Conservation (phyloP, 257 asterid genomes). For the Cordia subcordata region DNA sequence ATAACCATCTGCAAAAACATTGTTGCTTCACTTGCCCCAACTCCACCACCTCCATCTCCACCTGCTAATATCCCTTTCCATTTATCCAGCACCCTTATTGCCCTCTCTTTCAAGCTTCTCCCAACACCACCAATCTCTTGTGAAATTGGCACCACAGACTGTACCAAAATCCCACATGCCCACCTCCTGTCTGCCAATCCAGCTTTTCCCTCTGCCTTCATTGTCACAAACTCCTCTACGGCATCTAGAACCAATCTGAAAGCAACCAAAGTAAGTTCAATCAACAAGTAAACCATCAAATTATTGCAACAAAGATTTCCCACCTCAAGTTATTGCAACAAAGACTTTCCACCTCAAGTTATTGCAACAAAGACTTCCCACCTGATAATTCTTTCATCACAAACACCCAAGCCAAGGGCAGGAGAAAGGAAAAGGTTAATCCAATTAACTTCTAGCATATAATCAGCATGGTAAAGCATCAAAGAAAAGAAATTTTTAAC, state of each 20-base stretch:
- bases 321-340: no score
- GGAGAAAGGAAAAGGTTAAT: no score
- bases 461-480: no score
- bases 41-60: slow-evolving; percentile 21
- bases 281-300: slow-evolving; percentile 1
- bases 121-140: slow-evolving; percentile 17
- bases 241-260: slow-evolving; percentile 25
- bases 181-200: slow-evolving; percentile 25
- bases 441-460: no score
- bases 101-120: slow-evolving; percentile 23
- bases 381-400: no score
- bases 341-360: background rate
- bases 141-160: slow-evolving; percentile 11
- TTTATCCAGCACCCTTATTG: slow-evolving; percentile 17
- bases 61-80: slow-evolving; percentile 21
- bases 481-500: no score
- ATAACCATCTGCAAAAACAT: slow-evolving; percentile 26
- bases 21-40: slow-evolving; percentile 20
- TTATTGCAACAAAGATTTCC: no score
- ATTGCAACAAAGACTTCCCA: background rate
- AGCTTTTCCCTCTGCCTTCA: slow-evolving; percentile 14
- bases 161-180: slow-evolving; percentile 19
- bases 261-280: slow-evolving; percentile 7
- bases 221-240: slow-evolving; percentile 25
- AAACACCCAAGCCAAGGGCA: no score